Evolutionary conservation across 257 asterid species (phyloP).

Genomic region (Capsicum pubescens): DNA sequence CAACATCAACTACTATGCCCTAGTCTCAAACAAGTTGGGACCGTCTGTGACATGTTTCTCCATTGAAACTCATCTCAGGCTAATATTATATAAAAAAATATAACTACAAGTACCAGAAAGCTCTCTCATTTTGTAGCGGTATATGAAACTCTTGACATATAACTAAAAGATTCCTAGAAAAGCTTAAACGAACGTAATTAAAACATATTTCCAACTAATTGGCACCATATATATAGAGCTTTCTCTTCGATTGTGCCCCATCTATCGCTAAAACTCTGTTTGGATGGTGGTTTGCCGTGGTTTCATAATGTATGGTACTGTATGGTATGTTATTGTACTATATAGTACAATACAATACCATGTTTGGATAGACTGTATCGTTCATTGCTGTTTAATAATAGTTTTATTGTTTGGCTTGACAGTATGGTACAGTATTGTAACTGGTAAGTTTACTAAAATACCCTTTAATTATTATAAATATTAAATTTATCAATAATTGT

Average conservation of each 20-base stretch:
- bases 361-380: too few relatives aligned
- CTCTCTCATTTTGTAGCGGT: not conserved
- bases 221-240: not conserved
- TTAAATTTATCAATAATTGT: too few relatives aligned
- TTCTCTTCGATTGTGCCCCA: not conserved
- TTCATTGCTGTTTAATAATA: too few relatives aligned
- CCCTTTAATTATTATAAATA: too few relatives aligned
- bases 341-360: too few relatives aligned
- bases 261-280: not conserved
- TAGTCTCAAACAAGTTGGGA: not conserved
- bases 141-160: not conserved
- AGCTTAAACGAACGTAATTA: not conserved
- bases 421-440: too few relatives aligned
- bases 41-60: too few relatives aligned
- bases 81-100: not conserved
- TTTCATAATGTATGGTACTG: too few relatives aligned
- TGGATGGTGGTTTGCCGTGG: too few relatives aligned
- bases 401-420: too few relatives aligned
- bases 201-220: conserved; percentile 14
- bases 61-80: not conserved
- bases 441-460: too few relatives aligned
- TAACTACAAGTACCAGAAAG: not conserved
- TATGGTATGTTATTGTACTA: too few relatives aligned
- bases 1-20: not conserved
- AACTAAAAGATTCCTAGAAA: not conserved